Percentiles rank a stretch among this genome's conserved stretches.
Conservation (phyloP, 2,329 filamentous ascomycete species). For the Fusarium protoensiforme region DNA sequence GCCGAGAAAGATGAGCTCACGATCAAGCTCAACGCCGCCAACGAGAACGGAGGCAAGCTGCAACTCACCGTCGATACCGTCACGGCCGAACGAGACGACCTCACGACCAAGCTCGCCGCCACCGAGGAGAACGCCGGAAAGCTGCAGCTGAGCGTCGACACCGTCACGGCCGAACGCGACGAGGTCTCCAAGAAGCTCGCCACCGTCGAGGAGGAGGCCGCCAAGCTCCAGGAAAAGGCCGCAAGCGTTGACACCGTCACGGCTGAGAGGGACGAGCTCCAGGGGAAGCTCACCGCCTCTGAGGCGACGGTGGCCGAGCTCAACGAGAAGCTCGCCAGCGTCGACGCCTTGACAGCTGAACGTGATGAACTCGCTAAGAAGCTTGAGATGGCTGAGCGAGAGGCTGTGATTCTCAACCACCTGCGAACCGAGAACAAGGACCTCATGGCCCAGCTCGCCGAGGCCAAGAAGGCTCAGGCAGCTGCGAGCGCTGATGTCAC, state of each 20-base stretch:
- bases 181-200: slow-evolving; percentile 39
- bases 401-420: slow-evolving; percentile 32
- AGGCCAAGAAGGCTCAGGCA: slow-evolving; percentile 38
- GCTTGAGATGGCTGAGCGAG: slow-evolving; percentile 35
- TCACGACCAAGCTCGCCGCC: slow-evolving; percentile 15
- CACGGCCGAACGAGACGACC: slow-evolving; percentile 6
- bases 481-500: slow-evolving; percentile 32
- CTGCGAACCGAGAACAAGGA: slow-evolving; percentile 40
- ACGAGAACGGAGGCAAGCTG: slow-evolving; percentile 28
- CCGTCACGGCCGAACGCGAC: not conserved
- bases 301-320: slow-evolving; percentile 19
- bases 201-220: slow-evolving; percentile 22
- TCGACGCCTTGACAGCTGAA: slow-evolving; percentile 21
- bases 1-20: slow-evolving; percentile 30
- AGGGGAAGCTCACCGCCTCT: slow-evolving; percentile 23
- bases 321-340: slow-evolving; percentile 13
- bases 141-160: slow-evolving; percentile 5
- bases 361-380: slow-evolving; percentile 31
- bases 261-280: slow-evolving; percentile 28
- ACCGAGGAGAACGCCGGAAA: slow-evolving; percentile 20
- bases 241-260: slow-evolving; percentile 23
- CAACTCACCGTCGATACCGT: slow-evolving; percentile 20
- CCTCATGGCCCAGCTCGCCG: slow-evolving; percentile 39
- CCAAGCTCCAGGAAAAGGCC: slow-evolving; percentile 29
- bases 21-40: slow-evolving; percentile 29